Base-by-base conservation (phyloP, 441 rosid species). In the Erysimum pusillum region DNA sequence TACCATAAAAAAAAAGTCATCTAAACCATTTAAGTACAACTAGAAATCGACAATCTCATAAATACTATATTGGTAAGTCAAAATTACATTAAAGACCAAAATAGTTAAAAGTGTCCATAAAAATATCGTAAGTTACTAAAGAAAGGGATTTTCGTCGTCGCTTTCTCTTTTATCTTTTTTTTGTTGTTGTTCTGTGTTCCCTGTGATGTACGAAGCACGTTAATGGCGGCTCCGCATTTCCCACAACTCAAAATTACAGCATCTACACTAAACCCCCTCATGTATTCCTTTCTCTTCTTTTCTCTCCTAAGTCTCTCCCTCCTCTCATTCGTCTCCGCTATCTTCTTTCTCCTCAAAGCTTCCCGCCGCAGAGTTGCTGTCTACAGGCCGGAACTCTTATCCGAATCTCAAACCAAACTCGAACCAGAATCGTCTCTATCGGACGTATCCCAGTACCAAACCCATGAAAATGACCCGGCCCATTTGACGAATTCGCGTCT, bases 401-500 rank as follows among this genome's bases (percentile, higher is more conserved):
- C 77, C 35, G 31, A 65, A 53, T 75, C 78, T 60, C 36, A 52
- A 58, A 28, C 76, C 64, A 62, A 51, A 68, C 78, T 9, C 68
- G 78, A 56, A 69, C 73, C 45, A 52, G 60, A 56, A 62, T 67
- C 69, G 25, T 59, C 8, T 64, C 83, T n/a, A 18, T 49, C 79
- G 32, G 68, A 76, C 5, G 78, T 61, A 12, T 17, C 77, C 57
- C 69, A 73, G 11, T 46, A 72, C 10, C 73, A 76, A 54, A 9
- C 63, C 67, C 31, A 32, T 3, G 80, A 81, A 52, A 64, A 72
- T 25, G 82, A 68, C 63, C 46, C 56, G 44, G 80, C 85, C 85
- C 82, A 31, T 42, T 57, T 83, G 67, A 38, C 88, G 42, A 86
- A 77, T 75, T 79, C 89, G 76, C 91, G 87, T 71, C 86, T 90